Base-by-base conservation (phyloP, 1,284 basidiomycete genomes). In the Chondrostereum purpureum region DNA sequence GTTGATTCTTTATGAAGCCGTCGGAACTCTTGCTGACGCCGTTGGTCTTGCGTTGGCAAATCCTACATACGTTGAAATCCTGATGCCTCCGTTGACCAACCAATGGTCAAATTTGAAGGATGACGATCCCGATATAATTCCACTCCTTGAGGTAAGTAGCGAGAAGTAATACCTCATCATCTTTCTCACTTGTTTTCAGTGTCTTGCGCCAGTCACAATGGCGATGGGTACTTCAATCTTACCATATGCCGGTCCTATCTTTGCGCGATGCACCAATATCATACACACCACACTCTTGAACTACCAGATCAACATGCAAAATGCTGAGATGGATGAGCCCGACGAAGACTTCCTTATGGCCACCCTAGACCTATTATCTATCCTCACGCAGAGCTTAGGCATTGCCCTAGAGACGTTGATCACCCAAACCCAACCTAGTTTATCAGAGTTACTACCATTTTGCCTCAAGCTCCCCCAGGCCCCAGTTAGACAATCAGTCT, bases 291-390 rank as follows among this genome's bases (percentile, higher is more conserved):
- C 88, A 1, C 76, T 97, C 5, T 63, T 89, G 40, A 80, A 88
- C 55, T 95, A 94, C 59, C 85, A 89, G 55, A 76, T 79, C 22
- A 89, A 76, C 63, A 84, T 88, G 58, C 84, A 92, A 54, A 86
- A 90, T 58, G 86, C 88, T 1, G 88, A 92, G 2, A 70, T 88
- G 50, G 92, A 96, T 47, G 92, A 96, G 64, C 91, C 93, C 5
- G 93, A 97, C 67, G 86, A 89, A 58, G 88, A 92, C 1, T 96
- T 96, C 77, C 83, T 99, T 43, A 94, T 99, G 49, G 96, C 98
- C 33, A 91, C 95, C 5, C 76, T 99, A 17, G 96, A 99, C 65
- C 75, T 99, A 20, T 75, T 99, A 18, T 96, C 92, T 5, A 96
- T 96, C 40, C 72, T 99, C 23, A 93, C 92, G 12, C 96, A 99